Base-by-base conservation (phyloP, 1,139 yeast genomes). In the Saccharomyces hybrid region DNA sequence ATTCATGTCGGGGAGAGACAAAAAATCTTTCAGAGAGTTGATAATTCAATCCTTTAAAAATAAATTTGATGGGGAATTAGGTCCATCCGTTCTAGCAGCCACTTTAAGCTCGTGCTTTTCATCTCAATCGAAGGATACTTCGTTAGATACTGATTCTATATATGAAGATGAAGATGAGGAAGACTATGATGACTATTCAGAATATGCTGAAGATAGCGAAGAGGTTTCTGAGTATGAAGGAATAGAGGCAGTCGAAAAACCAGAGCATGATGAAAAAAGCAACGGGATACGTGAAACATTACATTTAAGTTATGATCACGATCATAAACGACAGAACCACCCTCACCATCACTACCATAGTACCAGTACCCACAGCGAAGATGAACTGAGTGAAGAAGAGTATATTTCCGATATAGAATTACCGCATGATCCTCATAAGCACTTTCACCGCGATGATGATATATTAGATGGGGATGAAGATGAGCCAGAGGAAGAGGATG, bases 1-100 rank as follows among this genome's bases (percentile, higher is more conserved):
- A 50, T 66, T 67, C 47, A 64, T 67, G 63, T 61, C 61, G 51
- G 68, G 70, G 41, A 66, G 63, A 26, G 64, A 64, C 50, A 59
- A 64, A 41, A 59, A 63, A 48, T 55, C 56, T n/a, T 65, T 65
- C 52, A 62, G 66, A 7, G 63, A 63, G 31, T 52, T 64, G 46
- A 59, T 65, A 7, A 56, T 65, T 57, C 61, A 62, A 47, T 60
- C 67, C 6, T 65, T 63, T 42, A 61, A 63, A 50, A 62, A 63
- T 8, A 63, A 62, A 48, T 62, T 62, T 27, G 56, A 59, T 31
- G 59, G 59, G 34, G 62, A 61, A 31, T 20, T 47, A 2, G 31
- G 44, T 9, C 48, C 48, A 42, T 38, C 23, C 20, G 38, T 41
- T 2, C n/a, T 66, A 1, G 66, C 68, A 2, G 63, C 64, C 1